Conservation (phyloP, 345 rosid species). For the Microcos paniculata region DNA sequence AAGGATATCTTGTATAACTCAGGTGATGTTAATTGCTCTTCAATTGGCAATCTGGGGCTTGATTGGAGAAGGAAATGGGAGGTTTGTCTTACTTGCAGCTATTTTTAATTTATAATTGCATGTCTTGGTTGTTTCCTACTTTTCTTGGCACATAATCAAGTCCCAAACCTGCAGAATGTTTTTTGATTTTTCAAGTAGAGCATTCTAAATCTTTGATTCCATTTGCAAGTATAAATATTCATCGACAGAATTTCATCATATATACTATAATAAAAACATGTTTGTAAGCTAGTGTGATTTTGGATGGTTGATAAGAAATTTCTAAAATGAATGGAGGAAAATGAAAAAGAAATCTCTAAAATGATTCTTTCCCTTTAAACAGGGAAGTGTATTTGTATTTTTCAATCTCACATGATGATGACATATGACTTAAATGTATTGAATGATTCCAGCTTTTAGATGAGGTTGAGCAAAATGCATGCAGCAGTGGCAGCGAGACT, state of each 20-base stretch:
- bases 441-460: conserved; percentile 30
- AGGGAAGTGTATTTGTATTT: neutral
- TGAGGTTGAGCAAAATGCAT: conserved; percentile 37
- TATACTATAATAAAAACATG: neutral
- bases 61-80: conserved; percentile 43
- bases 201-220: neutral
- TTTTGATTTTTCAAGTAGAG: too few species aligned
- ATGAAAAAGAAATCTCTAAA: neutral
- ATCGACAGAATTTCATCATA: neutral
- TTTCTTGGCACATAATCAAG: neutral
- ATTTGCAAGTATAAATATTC: neutral
- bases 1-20: conserved; percentile 28
- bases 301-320: neutral
- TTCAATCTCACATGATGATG: neutral
- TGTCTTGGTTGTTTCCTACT: neutral
- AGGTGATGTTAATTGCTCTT: conserved; percentile 38
- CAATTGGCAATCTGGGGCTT: conserved; percentile 22
- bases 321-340: neutral
- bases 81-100: conserved; percentile 39
- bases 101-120: neutral
- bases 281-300: neutral
- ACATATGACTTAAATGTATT: conserved; percentile 1
- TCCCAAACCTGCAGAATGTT: neutral
- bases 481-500: conserved; percentile 42
- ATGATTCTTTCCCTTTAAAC: neutral